Base-by-base conservation (phyloP, 2,329 filamentous ascomycete species). In the Microdochium paspali region DNA sequence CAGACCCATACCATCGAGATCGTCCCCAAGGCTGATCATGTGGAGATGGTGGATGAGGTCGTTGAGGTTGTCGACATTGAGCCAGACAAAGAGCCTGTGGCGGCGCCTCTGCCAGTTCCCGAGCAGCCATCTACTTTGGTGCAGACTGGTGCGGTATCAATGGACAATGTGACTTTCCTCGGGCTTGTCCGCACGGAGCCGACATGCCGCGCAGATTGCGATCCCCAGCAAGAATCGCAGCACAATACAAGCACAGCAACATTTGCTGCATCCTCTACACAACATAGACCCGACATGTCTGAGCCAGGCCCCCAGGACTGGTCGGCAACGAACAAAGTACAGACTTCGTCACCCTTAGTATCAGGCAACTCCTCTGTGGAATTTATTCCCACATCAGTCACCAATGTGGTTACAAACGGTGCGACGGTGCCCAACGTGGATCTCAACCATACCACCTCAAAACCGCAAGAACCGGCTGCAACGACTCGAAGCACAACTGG, bases 11-110 rank as follows among this genome's bases (percentile, higher is more conserved):
- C 35, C 5, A 40, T 40, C 12, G 35, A 40, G 35, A 18, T 21
- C n/a, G 12, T 9, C 3, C 10, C 15, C 10, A 55, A 56, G 44
- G 50, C 60, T 24, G 64, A 70, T 47, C 57, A 56, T 24, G 54
- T 59, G 3, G 60, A 64, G n/a, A 61, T 66, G 39, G 44, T 53
- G 10, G 44, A 52, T 23, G 50, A 56, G 15, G 47, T 53, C 30
- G 40, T 50, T 18, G 56, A 55, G 45, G 54, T 54, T 3, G 46
- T 52, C 39, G 53, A 12, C 15, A 10, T 21, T 15, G 35, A 40
- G 35, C 35, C 20, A 21, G 35, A 40, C 18, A 25, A 55, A 59
- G 45, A 58, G 58, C 44, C 44, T 44, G 26, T 56, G 57, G 47
- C 49, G 52, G 3, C 58, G 55, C 21, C 61, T 54, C 31, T 62